Base-by-base conservation (phyloP, 768 basidiomycete genomes). In the Clitopilus passeckerianus region DNA sequence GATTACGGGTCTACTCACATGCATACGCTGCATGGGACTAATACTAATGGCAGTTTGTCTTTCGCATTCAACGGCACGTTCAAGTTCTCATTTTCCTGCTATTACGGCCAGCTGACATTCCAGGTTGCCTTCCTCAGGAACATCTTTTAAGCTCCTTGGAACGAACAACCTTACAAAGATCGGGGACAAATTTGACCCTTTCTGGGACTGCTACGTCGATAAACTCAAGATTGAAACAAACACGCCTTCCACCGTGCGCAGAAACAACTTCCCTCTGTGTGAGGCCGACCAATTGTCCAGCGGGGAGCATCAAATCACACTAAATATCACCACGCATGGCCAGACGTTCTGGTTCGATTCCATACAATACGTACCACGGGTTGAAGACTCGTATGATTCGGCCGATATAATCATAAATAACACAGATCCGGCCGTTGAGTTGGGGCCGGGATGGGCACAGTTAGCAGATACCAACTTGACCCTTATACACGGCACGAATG, bases 1-100 rank as follows among this genome's bases (percentile, higher is more conserved):
- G 70, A 66, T n/a, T 74, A 60, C 58, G 74, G 75, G 1, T 65
- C 71, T 2, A 57, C 72, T 1, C 75, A 72, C 44, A 66, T 66
- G 41, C 64, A 65, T 27, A 73, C 73, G 6, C 56, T 70, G 44
- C 72, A 74, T 59, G 70, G 66, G n/a, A 74, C 70, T 10, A 66
- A 61, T 5, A 18, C 44, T 0, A 63, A 64, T 57, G 69, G 64
- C 9, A 72, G 66, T 57, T 34, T 74, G 15, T 63, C 70, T 5
- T 72, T 69, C 24, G 57, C 61, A 5, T 76, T 74, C 58, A 57
- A 64, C 52, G 75, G 73, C 75, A 50, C 15, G 65, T 27, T 37
- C n/a, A n/a, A n/a, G n/a, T 7, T 6, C 20, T 37, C 5, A 33
- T 7, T 3, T 12, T 35, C 52, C 20, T 18, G 1, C 41, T n/a